A percentile compares a stretch with the other conserved stretches of the same genome.
Evolutionary conservation across 1,139 yeast species (phyloP).

Genomic region (Tardiomyces depauwii): DNA sequence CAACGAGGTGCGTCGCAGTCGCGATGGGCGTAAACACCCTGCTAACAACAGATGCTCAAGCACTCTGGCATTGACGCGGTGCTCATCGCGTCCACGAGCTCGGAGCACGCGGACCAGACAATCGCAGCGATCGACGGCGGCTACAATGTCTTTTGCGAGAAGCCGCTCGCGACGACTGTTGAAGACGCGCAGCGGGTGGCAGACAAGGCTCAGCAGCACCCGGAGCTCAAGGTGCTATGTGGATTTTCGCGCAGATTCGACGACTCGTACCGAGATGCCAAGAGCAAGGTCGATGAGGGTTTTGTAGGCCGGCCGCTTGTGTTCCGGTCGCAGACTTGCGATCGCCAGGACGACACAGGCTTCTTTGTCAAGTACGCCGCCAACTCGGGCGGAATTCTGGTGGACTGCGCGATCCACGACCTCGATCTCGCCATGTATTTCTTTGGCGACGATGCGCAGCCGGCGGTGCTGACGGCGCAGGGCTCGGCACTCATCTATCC

Average conservation of each 20-base stretch:
- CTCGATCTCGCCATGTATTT: conserved; percentile 12
- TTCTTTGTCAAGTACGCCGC: conserved; percentile 12
- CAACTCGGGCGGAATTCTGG: conserved; percentile 15
- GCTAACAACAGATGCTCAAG: conserved; percentile 6
- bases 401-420: conserved; percentile 16
- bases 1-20: conserved; percentile 4
- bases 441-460: conserved; percentile 12
- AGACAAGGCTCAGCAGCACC: conserved; percentile 10
- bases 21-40: not conserved
- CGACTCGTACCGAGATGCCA: conserved; percentile 13
- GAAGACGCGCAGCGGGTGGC: conserved; percentile 11
- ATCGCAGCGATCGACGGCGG: conserved; percentile 12
- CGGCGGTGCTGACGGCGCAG: conserved; percentile 10
- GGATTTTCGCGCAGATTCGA: conserved; percentile 15
- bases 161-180: conserved; percentile 11
- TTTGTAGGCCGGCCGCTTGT: conserved; percentile 10
- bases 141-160: conserved; percentile 14
- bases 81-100: conserved; percentile 13
- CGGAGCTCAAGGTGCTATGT: conserved; percentile 12
- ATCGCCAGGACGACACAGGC: conserved; percentile 10
- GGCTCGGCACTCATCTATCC: conserved; percentile 13
- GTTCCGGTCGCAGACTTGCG: conserved; percentile 12
- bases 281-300: conserved; percentile 9
- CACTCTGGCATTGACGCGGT: conserved; percentile 13
- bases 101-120: conserved; percentile 14